phyloP scores from a whole-genome alignment of 1,284 basidiomycete genomes.

The Sanghuangporus weigelae region DNA sequence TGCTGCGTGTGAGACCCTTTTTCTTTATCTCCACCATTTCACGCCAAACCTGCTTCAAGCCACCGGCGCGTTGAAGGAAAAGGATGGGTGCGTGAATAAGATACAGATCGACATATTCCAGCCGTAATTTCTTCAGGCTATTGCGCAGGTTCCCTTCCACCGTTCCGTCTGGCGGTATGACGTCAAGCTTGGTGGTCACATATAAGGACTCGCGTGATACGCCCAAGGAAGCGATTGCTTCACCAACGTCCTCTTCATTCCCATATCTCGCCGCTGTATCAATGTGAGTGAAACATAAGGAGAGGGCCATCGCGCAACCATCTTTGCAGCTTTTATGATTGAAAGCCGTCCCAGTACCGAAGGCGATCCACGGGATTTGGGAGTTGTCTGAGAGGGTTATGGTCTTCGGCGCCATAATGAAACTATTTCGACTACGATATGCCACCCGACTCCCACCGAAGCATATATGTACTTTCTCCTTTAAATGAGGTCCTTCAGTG shows the following conservation, averaged over 20 bases:
- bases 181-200: constrained; percentile 53
- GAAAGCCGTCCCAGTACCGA: constrained; percentile 56
- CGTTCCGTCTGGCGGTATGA: constrained; percentile 35
- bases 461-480: background rate
- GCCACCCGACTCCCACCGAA: background rate
- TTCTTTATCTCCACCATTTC: constrained; percentile 64
- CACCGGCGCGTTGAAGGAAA: constrained; percentile 29
- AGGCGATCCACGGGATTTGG: background rate
- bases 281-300: constrained; percentile 60
- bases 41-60: constrained; percentile 59
- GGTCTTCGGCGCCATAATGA: background rate
- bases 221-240: constrained; percentile 41
- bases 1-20: constrained; percentile 66
- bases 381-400: background rate
- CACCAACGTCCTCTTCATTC: constrained; percentile 57
- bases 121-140: constrained; percentile 54
- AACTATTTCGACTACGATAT: background rate
- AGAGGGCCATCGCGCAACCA: constrained; percentile 49
- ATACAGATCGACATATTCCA: constrained; percentile 73
- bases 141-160: constrained; percentile 45
- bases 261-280: constrained; percentile 66
- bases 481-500: background rate
- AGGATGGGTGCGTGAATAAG: constrained; percentile 62
- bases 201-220: constrained; percentile 30
- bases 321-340: constrained; percentile 47